phyloP scores from a whole-genome alignment of 2,329 filamentous ascomycete species.

The Nannizziopsis barbatae region DNA sequence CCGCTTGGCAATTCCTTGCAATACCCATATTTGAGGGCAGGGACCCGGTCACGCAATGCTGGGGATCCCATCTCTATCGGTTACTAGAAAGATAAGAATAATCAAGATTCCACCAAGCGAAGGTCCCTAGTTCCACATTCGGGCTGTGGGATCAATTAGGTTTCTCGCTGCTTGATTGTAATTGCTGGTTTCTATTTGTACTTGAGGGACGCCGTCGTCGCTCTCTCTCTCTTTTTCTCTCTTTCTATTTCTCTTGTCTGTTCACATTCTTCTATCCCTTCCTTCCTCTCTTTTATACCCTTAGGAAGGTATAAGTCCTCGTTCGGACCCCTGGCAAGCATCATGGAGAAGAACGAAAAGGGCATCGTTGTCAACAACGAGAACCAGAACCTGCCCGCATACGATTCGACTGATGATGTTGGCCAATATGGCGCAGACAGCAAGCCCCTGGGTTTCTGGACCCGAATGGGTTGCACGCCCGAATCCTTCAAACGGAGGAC shows the following conservation, averaged over 20 bases:
- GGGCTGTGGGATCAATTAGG: neutral
- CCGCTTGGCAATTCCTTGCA: constrained; percentile 1
- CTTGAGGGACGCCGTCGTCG: neutral
- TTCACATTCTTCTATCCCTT: neutral
- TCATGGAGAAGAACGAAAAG: constrained; percentile 11
- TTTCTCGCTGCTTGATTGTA: neutral
- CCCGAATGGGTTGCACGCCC: constrained; percentile 29
- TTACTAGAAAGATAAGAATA: no score
- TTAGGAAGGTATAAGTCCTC: neutral
- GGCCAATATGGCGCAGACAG: neutral
- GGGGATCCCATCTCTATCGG: no score
- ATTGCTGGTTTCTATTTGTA: neutral
- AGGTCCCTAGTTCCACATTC: no score
- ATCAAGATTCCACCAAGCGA: no score
- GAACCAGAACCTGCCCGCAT: constrained; percentile 10
- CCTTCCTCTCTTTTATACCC: neutral
- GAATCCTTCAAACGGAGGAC: constrained; percentile 31
- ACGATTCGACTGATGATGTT: constrained; percentile 7
- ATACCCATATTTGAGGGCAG: neutral
- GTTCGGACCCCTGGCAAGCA: neutral
- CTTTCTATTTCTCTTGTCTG: neutral
- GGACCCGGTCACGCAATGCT: neutral
- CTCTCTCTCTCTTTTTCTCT: neutral
- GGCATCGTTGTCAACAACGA: constrained; percentile 1
- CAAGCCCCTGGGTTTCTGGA: constrained; percentile 25